These are phyloP conservation scores for Jamesozyma jinghongensis DNA, from an alignment of 805 yeast species.

Conservation along the genomic window DNA sequence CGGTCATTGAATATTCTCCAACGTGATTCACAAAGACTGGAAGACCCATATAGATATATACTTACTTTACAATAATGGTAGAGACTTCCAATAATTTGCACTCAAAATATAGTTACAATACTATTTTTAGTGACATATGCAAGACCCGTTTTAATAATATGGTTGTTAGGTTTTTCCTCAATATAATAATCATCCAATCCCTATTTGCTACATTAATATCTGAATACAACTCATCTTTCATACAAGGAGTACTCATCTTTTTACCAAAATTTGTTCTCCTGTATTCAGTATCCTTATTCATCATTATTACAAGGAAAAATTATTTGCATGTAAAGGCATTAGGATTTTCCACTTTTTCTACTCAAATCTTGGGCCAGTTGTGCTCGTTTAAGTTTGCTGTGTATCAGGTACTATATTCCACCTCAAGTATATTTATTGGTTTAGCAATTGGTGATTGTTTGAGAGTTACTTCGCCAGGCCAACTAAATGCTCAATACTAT, in stretches of 20 bases:
- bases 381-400: constrained; percentile 28
- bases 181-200: constrained; percentile 23
- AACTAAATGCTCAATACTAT: constrained; percentile 2
- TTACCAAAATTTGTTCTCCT: constrained; percentile 25
- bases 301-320: constrained; percentile 34
- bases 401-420: constrained; percentile 12
- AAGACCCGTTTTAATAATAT: constrained; percentile 34
- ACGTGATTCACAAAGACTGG: too few species aligned
- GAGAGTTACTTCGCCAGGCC: constrained; percentile 5
- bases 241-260: constrained; percentile 17
- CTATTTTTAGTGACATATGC: constrained; percentile 35
- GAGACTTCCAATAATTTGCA: constrained; percentile 12
- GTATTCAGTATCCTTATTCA: constrained; percentile 26
- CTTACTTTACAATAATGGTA: constrained; percentile 5
- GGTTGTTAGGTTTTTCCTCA: constrained; percentile 29
- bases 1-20: too few species aligned
- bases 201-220: constrained; percentile 19
- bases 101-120: constrained; percentile 29
- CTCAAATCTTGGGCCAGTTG: constrained; percentile 20
- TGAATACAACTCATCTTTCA: constrained; percentile 15
- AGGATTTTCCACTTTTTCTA: constrained; percentile 20
- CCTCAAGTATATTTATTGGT: constrained; percentile 19
- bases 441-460: constrained; percentile 19
- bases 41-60: too few species aligned
- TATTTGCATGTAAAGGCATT: constrained; percentile 32